Evolutionary conservation across 1,139 yeast species (phyloP), one percentile per base, ranked within the genome.

Genomic region (Saccharomyces pastorianus): DNA sequence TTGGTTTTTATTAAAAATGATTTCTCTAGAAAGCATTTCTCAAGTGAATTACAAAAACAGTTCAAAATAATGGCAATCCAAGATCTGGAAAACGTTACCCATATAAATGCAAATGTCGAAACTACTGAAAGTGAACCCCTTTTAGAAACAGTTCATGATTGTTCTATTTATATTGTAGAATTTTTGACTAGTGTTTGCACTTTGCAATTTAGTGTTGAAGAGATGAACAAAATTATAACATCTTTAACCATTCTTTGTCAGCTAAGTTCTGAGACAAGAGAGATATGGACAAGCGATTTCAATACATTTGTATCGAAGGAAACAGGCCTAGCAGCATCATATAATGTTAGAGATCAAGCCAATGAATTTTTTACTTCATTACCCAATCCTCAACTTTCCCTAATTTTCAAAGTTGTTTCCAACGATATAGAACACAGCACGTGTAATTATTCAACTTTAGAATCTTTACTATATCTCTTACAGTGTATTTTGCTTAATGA

Each of bases 301-400:
- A 88, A 88, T 63, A 72, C 70, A 6, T 89, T 81, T 67, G 86
- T 88, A 6, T 80, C 88, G 5, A 85, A 83, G 47, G 88, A 86
- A 55, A 77, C 88, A 1, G 96, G 90, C 1, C 73, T 88, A 46
- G 73, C 80, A 1, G 73, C 78, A 28, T 76, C 72, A 6, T 70
- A 71, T 11, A 68, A 76, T 4, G 76, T 80, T 1, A 74, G 93
- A 56, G 86, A 83, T 53, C 73, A 83, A 0, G 67, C 81, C 2
- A 68, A 71, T 51, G 88, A 83, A 42, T 75, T 59, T 25, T 49
- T 60, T 23, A 50, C 53, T 17, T 51, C 59, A 5, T 53, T 59
- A 25, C 50, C 52, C 17, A 56, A 78, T 61, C 75, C 23, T 56
- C 61, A 6, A 47, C 46, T 51, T 57, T 49, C 48, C 55, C 23